Percentiles rank a stretch among this genome's conserved stretches.
phyloP scores from a whole-genome alignment of 164 flowering plant species.

The Vitis riparia region DNA sequence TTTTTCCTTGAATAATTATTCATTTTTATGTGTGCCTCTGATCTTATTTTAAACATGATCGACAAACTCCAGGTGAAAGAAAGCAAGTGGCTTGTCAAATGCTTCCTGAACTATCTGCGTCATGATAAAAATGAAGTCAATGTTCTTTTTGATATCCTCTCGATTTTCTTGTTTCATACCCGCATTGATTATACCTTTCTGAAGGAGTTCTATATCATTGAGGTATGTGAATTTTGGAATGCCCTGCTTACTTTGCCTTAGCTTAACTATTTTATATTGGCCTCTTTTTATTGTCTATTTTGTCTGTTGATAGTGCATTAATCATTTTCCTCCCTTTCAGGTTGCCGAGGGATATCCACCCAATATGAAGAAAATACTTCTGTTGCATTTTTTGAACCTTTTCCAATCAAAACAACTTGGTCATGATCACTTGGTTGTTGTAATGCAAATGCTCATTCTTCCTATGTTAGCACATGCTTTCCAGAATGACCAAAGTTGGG shows the following conservation, averaged over 20 bases:
- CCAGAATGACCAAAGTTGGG: slow-evolving; percentile 93
- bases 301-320: not conserved
- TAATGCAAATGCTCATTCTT: slow-evolving; percentile 99
- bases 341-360: slow-evolving; percentile 97
- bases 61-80: slow-evolving; percentile 82
- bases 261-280: not conserved
- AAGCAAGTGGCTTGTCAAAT: slow-evolving; percentile 99
- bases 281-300: not conserved
- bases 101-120: slow-evolving; percentile 88
- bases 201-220: slow-evolving; percentile 96
- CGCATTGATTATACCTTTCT: slow-evolving; percentile 96
- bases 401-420: slow-evolving; percentile 88
- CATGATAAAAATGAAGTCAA: slow-evolving; percentile 90
- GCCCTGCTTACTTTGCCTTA: not conserved
- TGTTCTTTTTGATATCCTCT: slow-evolving; percentile 89
- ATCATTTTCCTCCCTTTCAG: slow-evolving; percentile 32
- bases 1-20: not conserved
- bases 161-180: slow-evolving; percentile 81
- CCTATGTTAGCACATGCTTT: slow-evolving; percentile 98
- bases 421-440: slow-evolving; percentile 89
- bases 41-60: not conserved
- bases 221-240: slow-evolving; percentile 48
- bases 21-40: not conserved
- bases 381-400: slow-evolving; percentile 76
- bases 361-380: slow-evolving; percentile 76